Evolutionary conservation across 352 stramenopile genomes (phyloP).

Genomic region (Phytophthora syringae): DNA sequence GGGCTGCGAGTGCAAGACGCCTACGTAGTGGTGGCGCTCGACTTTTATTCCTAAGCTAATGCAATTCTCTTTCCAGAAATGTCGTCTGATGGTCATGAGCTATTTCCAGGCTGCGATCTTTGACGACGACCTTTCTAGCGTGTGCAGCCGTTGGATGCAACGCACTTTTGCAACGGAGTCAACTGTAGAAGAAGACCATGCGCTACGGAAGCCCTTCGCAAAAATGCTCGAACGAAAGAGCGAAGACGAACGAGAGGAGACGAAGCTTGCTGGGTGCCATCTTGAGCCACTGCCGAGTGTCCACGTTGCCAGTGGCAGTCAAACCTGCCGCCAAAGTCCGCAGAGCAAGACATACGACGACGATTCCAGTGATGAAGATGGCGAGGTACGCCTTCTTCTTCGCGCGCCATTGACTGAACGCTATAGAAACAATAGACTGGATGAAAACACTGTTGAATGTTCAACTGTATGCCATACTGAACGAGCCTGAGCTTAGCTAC

Average conservation of each 20-base stretch:
- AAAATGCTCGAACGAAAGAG: too few relatives aligned
- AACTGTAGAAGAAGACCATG: too few relatives aligned
- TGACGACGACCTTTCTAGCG: too few relatives aligned
- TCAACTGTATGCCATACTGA: too few relatives aligned
- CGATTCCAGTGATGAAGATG: conserved; percentile 8
- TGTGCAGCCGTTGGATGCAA: too few relatives aligned
- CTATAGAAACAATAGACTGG: neutral
- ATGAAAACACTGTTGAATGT: too few relatives aligned
- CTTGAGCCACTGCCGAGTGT: neutral
- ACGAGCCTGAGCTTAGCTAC: neutral
- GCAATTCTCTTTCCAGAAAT: conserved; percentile 23
- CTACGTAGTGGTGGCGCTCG: conserved; percentile 15
- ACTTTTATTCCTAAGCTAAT: conserved; percentile 41
- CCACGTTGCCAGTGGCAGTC: neutral
- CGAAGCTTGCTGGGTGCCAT: neutral
- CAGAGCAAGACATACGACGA: neutral
- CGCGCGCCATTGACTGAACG: conserved; percentile 11
- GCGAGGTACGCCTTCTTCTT: conserved; percentile 14
- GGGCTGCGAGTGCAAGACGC: neutral
- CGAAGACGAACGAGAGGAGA: too few relatives aligned
- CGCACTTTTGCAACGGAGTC: too few relatives aligned
- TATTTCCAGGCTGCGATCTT: too few relatives aligned
- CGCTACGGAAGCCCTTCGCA: neutral
- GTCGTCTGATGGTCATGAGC: too few relatives aligned
- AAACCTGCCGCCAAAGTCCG: neutral